These are phyloP conservation scores for Fusarium drepaniforme DNA, from an alignment of 2,329 filamentous ascomycete species.

Conservation along the genomic window DNA sequence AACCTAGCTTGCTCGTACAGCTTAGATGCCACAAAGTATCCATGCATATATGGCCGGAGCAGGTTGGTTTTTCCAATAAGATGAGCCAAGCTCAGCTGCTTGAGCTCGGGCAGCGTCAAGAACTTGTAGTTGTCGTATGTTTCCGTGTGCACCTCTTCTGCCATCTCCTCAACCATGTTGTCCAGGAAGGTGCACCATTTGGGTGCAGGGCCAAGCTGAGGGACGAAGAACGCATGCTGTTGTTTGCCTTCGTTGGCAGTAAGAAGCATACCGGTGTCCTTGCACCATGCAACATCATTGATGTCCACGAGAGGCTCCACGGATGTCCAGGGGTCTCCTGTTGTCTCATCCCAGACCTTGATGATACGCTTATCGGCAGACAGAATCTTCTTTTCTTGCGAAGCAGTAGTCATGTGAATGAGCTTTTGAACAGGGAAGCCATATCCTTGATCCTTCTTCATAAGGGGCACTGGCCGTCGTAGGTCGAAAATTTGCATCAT, in stretches of 20 bases:
- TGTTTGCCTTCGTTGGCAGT: conserved; percentile 97
- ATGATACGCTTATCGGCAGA: conserved; percentile 96
- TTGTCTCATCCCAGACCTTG: conserved; percentile 91
- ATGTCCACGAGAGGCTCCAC: conserved; percentile 96
- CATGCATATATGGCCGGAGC: conserved; percentile 97
- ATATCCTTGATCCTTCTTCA: conserved; percentile 96
- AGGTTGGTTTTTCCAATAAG: conserved; percentile 91
- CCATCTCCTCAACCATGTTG: conserved; percentile 98
- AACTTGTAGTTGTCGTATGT: conserved; percentile 99
- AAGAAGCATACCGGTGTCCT: conserved; percentile 92
- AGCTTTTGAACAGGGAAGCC: conserved; percentile 93
- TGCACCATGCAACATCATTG: conserved; percentile 94
- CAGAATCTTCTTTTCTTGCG: conserved; percentile 87
- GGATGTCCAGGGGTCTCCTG: conserved; percentile 92
- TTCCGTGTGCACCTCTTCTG: conserved; percentile 81
- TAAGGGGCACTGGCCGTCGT: conserved; percentile 84
- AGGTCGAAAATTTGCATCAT: conserved; percentile 93
- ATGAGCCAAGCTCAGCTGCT: conserved; percentile 87
- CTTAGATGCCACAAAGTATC: conserved; percentile 96
- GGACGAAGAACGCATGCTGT: conserved; percentile 95
- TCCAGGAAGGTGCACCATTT: conserved; percentile 98
- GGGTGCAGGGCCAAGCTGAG: conserved; percentile 91
- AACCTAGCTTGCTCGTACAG: conserved; percentile 95
- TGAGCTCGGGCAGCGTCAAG: conserved; percentile 88
- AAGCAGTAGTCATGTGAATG: conserved; percentile 76